Conservation (phyloP, 2,329 filamentous ascomycete genomes). For the Madurella mycetomatis region DNA sequence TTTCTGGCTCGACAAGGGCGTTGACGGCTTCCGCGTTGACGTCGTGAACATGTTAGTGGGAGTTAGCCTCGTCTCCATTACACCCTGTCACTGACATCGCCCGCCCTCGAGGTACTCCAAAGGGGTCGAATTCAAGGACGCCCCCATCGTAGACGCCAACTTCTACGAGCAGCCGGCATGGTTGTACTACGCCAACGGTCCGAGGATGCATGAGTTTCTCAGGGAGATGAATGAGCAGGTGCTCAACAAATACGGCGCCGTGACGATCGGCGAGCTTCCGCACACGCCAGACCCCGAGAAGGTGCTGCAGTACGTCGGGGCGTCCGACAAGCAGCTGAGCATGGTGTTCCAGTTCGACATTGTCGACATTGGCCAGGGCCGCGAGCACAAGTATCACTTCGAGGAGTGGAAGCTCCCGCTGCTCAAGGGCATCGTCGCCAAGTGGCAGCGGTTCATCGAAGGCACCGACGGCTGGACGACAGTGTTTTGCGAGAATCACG, state of each 20-base stretch:
- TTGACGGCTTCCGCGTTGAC: constrained; percentile 66
- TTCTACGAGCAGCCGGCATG: constrained; percentile 49
- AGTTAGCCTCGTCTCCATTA: neutral
- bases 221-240: constrained; percentile 59
- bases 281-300: constrained; percentile 54
- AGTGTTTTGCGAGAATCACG: constrained; percentile 59
- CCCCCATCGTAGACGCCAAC: constrained; percentile 46
- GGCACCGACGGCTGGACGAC: constrained; percentile 56
- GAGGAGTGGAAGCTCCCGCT: constrained; percentile 44
- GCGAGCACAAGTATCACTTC: constrained; percentile 50
- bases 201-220: constrained; percentile 64
- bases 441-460: constrained; percentile 49
- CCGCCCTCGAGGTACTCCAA: constrained; percentile 50
- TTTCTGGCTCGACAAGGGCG: constrained; percentile 71
- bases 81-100: neutral
- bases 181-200: constrained; percentile 62
- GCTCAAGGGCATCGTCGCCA: constrained; percentile 44
- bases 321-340: constrained; percentile 55
- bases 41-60: constrained; percentile 61
- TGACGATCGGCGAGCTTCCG: constrained; percentile 68
- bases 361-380: constrained; percentile 55
- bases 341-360: constrained; percentile 69
- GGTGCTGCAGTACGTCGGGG: constrained; percentile 57
- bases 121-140: constrained; percentile 53
- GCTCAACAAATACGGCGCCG: constrained; percentile 56